Evolutionary conservation across 2,329 filamentous ascomycete genomes (phyloP), one percentile per base, ranked within the genome.

Genomic region (Penicillium expansum): DNA sequence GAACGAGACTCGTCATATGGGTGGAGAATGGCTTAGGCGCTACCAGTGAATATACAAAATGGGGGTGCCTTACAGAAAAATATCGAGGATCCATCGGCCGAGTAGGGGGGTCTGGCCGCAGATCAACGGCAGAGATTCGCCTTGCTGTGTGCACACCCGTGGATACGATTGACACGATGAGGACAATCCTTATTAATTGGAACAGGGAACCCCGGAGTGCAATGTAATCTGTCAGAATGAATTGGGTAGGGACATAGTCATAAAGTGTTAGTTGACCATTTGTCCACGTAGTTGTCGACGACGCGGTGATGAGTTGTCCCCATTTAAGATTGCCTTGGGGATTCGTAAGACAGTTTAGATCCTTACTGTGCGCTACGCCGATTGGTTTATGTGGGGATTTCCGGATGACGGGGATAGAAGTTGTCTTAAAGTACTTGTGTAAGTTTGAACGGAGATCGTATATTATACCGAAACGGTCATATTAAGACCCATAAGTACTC

Each of bases 371-470:
- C 29, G 30, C 22, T 57, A 35, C 53, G 44, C 59, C 61, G 61
- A 62, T 62, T 62, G 60, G 60, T 38, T 29, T 51, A 45, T 61
- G 60, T 61, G 60, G 61, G 54, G 58, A 61, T 56, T 18, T 22
- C 20, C 6, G 45, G 58, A 58, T 52, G 53, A 54, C 37, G 54
- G 54, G 49, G 51, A 38, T 43, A 44, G 51, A 30, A 29, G 5
- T 30, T 44, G 41, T 30, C 48, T 56, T 39, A 41, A 41, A 33
- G 29, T 32, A 29, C 16, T 20, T 38, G 30, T 32, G 41, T 38
- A 52, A 45, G 32, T 52, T 52, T 24, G 38, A 42, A 51, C n/a
- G 27, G 42, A 35, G 20, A 20, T 5, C 30, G 30, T 33, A 33
- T 22, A 24, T 33, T 27, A 27, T 35, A 52, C 20, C 32, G 5